phyloP scores from a whole-genome alignment of 2,329 filamentous ascomycete genomes.

The Penicillium fuscoglaucum region DNA sequence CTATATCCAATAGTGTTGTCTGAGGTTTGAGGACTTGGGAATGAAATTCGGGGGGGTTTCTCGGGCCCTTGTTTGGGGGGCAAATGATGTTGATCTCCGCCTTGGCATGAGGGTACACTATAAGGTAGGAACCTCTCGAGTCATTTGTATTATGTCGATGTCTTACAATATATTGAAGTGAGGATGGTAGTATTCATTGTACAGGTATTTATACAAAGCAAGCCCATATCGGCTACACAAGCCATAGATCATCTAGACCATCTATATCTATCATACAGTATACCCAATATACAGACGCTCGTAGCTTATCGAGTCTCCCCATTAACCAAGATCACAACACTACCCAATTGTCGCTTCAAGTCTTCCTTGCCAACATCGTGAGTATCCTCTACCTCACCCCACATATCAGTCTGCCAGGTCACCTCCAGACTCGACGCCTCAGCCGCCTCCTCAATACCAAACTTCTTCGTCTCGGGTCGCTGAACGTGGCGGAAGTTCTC shows the following conservation, averaged over 20 bases:
- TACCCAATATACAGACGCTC: conserved; percentile 6
- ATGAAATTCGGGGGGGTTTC: not conserved
- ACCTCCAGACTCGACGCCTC: conserved; percentile 79
- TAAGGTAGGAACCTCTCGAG: not conserved
- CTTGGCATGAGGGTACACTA: conserved; percentile 8
- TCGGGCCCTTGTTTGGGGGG: conserved; percentile 10
- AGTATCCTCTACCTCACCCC: conserved; percentile 97
- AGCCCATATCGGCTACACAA: not conserved
- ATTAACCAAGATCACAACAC: conserved; percentile 76
- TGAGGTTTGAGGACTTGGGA: not conserved
- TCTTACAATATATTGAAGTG: not conserved
- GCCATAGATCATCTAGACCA: not conserved
- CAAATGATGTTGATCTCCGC: conserved; percentile 12
- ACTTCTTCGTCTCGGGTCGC: conserved; percentile 48
- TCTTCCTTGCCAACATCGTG: conserved; percentile 97
- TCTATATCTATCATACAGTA: conserved; percentile 13
- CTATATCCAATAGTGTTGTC: not conserved
- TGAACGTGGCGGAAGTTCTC: conserved; percentile 62
- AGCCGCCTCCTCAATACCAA: conserved; percentile 81
- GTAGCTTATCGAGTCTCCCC: conserved; percentile 46
- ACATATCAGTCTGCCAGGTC: conserved; percentile 82
- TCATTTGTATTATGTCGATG: not conserved
- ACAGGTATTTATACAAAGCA: conserved; percentile 4
- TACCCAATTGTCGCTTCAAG: conserved; percentile 80
- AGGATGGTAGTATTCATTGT: conserved; percentile 1